A percentile compares a stretch with the other conserved stretches of the same genome.
Conservation (phyloP, 108 stramenopile species). For the Cyclotella kingstonii region DNA sequence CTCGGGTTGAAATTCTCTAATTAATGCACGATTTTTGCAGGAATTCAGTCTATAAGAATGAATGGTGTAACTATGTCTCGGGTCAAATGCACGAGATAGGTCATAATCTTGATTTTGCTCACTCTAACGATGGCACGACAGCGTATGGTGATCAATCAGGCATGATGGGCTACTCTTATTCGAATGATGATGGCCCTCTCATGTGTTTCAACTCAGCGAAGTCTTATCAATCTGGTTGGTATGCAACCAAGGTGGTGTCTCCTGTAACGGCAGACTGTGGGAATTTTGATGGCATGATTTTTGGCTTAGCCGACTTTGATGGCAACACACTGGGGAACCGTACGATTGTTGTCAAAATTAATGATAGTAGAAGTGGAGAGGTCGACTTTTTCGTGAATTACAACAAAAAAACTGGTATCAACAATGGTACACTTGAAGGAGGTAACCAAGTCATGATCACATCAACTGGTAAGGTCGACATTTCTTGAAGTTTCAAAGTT, state of each 20-base stretch:
- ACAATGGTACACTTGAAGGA: constrained; percentile 39
- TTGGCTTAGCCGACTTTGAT: constrained; percentile 23
- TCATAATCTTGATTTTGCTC: constrained; percentile 40
- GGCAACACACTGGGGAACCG: background rate
- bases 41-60: no score
- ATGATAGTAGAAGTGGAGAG: constrained; percentile 5
- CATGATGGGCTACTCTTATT: constrained; percentile 53
- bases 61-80: constrained; percentile 45
- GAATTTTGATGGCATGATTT: constrained; percentile 17
- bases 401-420: constrained; percentile 48
- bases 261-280: constrained; percentile 10
- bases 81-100: constrained; percentile 61
- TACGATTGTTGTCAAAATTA: constrained; percentile 20
- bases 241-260: constrained; percentile 6
- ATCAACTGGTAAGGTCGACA: background rate
- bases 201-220: constrained; percentile 72
- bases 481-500: background rate
- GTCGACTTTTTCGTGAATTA: constrained; percentile 38
- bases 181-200: constrained; percentile 27
- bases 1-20: no score
- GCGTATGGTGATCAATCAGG: constrained; percentile 57
- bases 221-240: constrained; percentile 56
- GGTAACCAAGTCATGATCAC: constrained; percentile 43
- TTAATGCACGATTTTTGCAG: no score
- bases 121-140: constrained; percentile 40